Conservation (phyloP, 257 asterid genomes). For the Salvia miltiorrhiza region DNA sequence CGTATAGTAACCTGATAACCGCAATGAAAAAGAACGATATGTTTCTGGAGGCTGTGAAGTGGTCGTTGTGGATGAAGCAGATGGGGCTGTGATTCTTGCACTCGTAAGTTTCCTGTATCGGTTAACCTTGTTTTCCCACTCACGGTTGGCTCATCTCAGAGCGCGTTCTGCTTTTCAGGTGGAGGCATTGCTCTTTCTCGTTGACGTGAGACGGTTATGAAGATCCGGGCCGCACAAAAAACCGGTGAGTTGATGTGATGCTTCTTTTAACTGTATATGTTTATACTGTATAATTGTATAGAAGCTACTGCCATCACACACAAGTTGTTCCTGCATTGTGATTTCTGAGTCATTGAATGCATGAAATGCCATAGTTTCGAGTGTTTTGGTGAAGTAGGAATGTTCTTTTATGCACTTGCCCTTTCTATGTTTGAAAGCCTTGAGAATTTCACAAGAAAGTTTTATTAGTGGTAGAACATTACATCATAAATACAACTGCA, state of each 20-base stretch:
- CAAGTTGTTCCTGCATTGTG: neutral
- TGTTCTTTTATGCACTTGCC: too few species aligned
- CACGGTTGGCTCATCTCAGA: neutral
- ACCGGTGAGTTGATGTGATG: neutral
- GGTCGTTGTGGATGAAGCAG: slow-evolving; percentile 99
- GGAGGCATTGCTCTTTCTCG: neutral
- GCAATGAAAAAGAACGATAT: slow-evolving; percentile 71
- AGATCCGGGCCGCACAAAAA: neutral
- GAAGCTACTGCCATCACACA: neutral
- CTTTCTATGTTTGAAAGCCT: neutral
- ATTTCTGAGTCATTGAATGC: neutral
- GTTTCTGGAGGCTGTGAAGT: slow-evolving; percentile 92
- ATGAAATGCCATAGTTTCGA: neutral
- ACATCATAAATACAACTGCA: neutral
- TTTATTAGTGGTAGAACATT: neutral
- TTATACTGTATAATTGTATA: neutral
- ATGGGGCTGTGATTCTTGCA: slow-evolving; percentile 42
- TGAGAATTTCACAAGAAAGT: neutral
- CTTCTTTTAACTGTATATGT: neutral
- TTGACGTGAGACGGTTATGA: neutral
- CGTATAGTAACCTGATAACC: slow-evolving; percentile 60
- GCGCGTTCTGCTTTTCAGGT: neutral
- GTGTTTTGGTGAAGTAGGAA: neutral
- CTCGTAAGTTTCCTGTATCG: neutral
- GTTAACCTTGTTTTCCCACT: neutral